These are phyloP conservation scores for Phytophthora tubulina DNA, from an alignment of 352 stramenopile species.

Conservation along the genomic window DNA sequence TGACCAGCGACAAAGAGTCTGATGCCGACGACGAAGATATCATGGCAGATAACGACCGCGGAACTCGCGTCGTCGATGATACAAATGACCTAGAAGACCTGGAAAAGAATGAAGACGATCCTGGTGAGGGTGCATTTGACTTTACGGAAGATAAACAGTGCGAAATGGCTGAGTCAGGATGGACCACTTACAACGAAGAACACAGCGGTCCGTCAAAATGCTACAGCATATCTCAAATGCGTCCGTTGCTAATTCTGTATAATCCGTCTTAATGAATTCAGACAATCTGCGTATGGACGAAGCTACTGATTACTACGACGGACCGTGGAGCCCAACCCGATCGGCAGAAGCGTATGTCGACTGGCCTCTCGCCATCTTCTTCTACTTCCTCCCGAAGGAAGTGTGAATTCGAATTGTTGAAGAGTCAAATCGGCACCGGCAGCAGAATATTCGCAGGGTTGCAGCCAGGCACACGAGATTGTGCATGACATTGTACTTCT, in stretches of 20 bases:
- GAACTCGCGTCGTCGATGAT: not conserved
- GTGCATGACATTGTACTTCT: slow-evolving; percentile 17
- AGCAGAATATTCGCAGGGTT: slow-evolving; percentile 4
- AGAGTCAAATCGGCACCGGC: slow-evolving; percentile 23
- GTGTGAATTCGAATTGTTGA: slow-evolving; percentile 24
- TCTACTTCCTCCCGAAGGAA: slow-evolving; percentile 17
- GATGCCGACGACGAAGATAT: not conserved
- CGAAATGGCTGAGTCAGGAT: not conserved
- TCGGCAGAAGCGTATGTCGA: slow-evolving; percentile 25
- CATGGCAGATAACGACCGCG: not conserved
- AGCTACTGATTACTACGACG: slow-evolving; percentile 22
- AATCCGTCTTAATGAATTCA: not conserved
- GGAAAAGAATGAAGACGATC: not conserved
- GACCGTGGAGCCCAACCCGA: slow-evolving; percentile 8
- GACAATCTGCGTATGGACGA: slow-evolving; percentile 4
- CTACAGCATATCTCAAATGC: not conserved
- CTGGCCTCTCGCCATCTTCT: slow-evolving; percentile 27
- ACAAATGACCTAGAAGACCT: not conserved
- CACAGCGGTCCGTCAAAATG: not conserved
- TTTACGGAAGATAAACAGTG: not conserved
- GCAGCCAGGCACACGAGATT: slow-evolving; percentile 24
- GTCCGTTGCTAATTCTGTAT: slow-evolving; percentile 20
- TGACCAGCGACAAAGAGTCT: not conserved
- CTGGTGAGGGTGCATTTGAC: not conserved
- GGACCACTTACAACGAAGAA: not conserved